These are phyloP conservation scores for Starmera quercuum DNA, from an alignment of 805 yeast genomes.

Conservation along the genomic window DNA sequence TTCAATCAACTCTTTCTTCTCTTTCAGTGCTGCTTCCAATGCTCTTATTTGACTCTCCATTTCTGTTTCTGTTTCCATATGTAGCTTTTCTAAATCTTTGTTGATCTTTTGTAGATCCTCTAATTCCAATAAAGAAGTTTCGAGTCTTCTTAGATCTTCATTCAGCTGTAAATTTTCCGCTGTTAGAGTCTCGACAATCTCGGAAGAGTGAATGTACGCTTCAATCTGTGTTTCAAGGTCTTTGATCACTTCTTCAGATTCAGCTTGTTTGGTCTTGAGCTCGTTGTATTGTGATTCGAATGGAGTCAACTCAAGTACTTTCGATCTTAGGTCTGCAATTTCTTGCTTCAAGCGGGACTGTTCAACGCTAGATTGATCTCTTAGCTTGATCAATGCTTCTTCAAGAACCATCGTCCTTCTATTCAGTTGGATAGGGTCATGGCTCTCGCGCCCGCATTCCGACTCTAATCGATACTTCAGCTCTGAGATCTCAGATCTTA, in stretches of 20 bases:
- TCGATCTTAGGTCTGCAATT: constrained; percentile 8
- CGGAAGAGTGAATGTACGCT: constrained; percentile 21
- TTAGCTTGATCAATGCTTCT: constrained; percentile 29
- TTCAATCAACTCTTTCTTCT: constrained; percentile 14
- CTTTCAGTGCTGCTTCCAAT: constrained; percentile 14
- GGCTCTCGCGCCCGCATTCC: not conserved
- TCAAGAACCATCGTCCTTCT: constrained; percentile 31
- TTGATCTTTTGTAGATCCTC: constrained; percentile 44
- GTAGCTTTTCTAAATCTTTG: constrained; percentile 37
- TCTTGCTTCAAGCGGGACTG: constrained; percentile 20
- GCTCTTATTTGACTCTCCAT: constrained; percentile 29
- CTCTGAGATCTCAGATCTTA: constrained; percentile 3
- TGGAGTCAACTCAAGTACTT: constrained; percentile 3
- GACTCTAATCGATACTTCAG: not conserved
- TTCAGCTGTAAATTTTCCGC: constrained; percentile 27
- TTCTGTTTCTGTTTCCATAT: constrained; percentile 34
- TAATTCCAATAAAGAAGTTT: constrained; percentile 33
- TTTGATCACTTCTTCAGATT: constrained; percentile 10
- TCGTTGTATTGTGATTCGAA: constrained; percentile 5
- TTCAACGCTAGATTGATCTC: constrained; percentile 19
- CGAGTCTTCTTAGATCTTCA: constrained; percentile 25
- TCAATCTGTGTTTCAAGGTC: constrained; percentile 23
- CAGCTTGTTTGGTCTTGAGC: constrained; percentile 5
- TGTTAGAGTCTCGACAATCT: constrained; percentile 27
- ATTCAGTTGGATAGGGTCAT: not conserved